These are phyloP conservation scores for Colletotrichum incanum DNA, from an alignment of 2,329 filamentous ascomycete species.

Conservation along the genomic window DNA sequence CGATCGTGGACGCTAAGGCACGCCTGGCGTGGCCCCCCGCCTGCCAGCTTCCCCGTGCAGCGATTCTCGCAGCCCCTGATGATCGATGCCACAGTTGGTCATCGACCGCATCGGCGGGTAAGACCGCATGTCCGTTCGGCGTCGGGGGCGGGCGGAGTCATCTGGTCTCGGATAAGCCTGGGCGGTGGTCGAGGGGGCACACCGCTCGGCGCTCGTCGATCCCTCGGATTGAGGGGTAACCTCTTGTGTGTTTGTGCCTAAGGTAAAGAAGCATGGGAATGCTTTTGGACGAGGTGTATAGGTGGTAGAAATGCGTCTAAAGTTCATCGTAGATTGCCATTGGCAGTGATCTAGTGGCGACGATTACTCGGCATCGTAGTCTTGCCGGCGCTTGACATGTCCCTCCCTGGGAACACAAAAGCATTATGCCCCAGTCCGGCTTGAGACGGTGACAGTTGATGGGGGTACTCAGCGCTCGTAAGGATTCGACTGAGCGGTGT, in stretches of 20 bases:
- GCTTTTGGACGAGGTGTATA: conserved; percentile 1
- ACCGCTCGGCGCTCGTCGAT: conserved; percentile 26
- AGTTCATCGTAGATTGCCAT: not conserved
- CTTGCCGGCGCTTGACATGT: not conserved
- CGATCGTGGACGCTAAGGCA: conserved; percentile 38
- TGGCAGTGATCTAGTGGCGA: not conserved
- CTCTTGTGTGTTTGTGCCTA: not conserved
- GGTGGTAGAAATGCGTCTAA: not conserved
- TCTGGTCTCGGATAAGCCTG: conserved; percentile 12
- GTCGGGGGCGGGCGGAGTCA: conserved; percentile 3
- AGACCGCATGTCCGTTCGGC: conserved; percentile 16
- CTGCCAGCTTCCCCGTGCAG: conserved; percentile 38
- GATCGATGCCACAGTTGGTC: conserved; percentile 41
- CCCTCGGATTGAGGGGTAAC: conserved; percentile 31
- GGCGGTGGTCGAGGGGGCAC: conserved; percentile 18
- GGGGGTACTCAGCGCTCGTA: not conserved
- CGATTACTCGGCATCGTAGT: not conserved
- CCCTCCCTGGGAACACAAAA: not conserved
- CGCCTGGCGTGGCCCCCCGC: conserved; percentile 30
- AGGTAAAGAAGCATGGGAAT: not conserved
- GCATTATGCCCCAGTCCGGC: not conserved
- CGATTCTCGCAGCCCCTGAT: conserved; percentile 37
- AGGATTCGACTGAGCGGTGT: not conserved
- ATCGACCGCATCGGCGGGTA: conserved; percentile 39
- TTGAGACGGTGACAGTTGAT: not conserved